Conservation (phyloP, 2,329 filamentous ascomycete genomes). For the Arthrobotrys megalospora region DNA sequence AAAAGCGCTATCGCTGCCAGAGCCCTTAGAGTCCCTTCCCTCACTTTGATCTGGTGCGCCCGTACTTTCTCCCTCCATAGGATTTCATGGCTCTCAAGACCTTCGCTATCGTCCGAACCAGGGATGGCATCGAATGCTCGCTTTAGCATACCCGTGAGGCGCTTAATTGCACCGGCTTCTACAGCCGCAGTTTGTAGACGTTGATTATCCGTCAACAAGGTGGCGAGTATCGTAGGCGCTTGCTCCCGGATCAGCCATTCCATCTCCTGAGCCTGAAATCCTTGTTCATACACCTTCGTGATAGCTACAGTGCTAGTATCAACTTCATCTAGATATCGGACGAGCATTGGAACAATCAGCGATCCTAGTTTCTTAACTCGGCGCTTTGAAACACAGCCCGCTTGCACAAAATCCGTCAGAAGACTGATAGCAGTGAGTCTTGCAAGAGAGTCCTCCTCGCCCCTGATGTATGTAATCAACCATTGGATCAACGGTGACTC, state of each 20-base stretch:
- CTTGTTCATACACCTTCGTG: conserved; percentile 67
- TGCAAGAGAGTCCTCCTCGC: conserved; percentile 72
- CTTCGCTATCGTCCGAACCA: conserved; percentile 31
- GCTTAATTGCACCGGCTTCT: conserved; percentile 77
- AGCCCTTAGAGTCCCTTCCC: conserved; percentile 82
- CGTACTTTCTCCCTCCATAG: conserved; percentile 69
- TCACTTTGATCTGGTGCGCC: conserved; percentile 80
- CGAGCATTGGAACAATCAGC: conserved; percentile 79
- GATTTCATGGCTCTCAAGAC: conserved; percentile 75
- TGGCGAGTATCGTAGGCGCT: conserved; percentile 81
- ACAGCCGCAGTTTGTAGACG: conserved; percentile 85
- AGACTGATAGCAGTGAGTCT: conserved; percentile 79
- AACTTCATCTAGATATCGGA: conserved; percentile 75
- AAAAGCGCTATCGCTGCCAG: conserved; percentile 85
- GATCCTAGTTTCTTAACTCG: conserved; percentile 77
- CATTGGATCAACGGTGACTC: conserved; percentile 82
- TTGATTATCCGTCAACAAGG: conserved; percentile 83
- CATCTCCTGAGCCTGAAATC: conserved; percentile 67
- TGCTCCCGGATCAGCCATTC: conserved; percentile 76
- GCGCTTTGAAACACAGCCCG: conserved; percentile 76
- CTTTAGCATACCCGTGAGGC: conserved; percentile 76
- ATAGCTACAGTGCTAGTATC: conserved; percentile 67
- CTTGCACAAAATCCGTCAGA: conserved; percentile 78
- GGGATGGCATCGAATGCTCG: conserved; percentile 74
- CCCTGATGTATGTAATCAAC: conserved; percentile 77